Evolutionary conservation across 2,329 filamentous ascomycete genomes (phyloP).

Genomic region (Pseudocercospora eumusae): DNA sequence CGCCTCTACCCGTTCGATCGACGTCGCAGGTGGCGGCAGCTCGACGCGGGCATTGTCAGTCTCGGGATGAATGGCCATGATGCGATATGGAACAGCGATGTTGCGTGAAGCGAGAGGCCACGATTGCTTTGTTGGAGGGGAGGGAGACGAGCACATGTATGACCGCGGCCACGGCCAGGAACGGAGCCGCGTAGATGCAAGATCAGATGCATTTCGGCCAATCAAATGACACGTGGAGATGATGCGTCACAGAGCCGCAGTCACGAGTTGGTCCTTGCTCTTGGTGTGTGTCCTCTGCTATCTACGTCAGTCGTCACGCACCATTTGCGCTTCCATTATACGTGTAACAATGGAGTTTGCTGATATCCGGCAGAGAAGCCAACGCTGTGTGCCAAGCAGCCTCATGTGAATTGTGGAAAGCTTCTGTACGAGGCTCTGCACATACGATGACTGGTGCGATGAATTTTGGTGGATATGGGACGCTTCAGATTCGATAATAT

Average conservation of each 20-base stretch:
- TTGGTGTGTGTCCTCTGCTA: no score
- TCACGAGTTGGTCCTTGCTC: no score
- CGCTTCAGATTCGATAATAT: no score
- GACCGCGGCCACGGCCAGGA: slow-evolving; percentile 7
- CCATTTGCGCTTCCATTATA: no score
- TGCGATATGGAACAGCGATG: neutral
- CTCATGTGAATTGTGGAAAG: no score
- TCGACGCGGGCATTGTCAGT: slow-evolving; percentile 11
- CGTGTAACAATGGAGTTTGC: no score
- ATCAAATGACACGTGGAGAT: slow-evolving; percentile 2
- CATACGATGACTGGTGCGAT: no score
- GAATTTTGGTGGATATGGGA: no score
- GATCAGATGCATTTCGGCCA: slow-evolving; percentile 1
- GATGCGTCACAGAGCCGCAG: slow-evolving; percentile 6
- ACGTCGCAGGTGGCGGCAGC: slow-evolving; percentile 23
- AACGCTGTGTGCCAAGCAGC: no score
- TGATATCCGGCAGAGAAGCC: no score
- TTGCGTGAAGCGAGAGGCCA: neutral
- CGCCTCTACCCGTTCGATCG: slow-evolving; percentile 45
- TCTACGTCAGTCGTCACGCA: no score
- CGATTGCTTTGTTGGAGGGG: neutral
- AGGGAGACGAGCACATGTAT: neutral
- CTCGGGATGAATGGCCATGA: slow-evolving; percentile 29
- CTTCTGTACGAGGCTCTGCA: no score
- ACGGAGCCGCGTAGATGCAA: neutral